Percentiles rank a stretch among this genome's conserved stretches.
Evolutionary conservation across 306 rosid genomes (phyloP).

Genomic region (Astragalus glycyphyllos): DNA sequence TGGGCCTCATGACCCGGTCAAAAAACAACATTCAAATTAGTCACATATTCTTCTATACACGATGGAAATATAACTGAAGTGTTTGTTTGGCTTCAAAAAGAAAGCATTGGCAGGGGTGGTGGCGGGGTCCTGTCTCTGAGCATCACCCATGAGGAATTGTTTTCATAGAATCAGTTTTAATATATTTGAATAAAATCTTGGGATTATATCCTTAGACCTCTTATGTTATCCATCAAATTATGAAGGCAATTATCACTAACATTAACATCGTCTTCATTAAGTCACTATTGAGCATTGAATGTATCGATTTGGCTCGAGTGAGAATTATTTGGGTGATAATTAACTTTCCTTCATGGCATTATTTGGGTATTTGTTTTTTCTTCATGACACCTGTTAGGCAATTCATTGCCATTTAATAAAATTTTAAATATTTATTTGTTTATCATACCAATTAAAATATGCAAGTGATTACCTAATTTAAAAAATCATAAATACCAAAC

Average conservation of each 20-base stretch:
- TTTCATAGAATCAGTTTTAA: conserved; percentile 24
- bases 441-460: too few species aligned
- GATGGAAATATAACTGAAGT: too few species aligned
- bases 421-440: neutral
- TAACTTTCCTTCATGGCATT: conserved; percentile 26
- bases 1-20: too few species aligned
- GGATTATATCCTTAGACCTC: conserved; percentile 22
- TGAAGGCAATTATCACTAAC: conserved; percentile 21
- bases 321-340: conserved; percentile 16
- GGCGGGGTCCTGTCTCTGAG: conserved; percentile 34
- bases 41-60: too few species aligned
- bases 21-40: conserved; percentile 1
- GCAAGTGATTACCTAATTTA: too few species aligned
- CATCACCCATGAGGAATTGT: conserved; percentile 38
- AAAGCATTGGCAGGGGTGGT: conserved; percentile 36
- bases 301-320: conserved; percentile 17
- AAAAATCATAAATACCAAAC: too few species aligned
- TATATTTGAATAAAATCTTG: conserved; percentile 22
- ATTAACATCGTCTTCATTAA: neutral
- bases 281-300: conserved; percentile 41
- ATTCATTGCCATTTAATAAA: conserved; percentile 15
- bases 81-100: neutral
- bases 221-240: conserved; percentile 24
- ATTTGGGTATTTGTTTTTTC: neutral
- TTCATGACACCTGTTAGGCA: conserved; percentile 13